Evolutionary conservation across 2,329 filamentous ascomycete genomes (phyloP).

Genomic region (Aquanectria penicillioides): DNA sequence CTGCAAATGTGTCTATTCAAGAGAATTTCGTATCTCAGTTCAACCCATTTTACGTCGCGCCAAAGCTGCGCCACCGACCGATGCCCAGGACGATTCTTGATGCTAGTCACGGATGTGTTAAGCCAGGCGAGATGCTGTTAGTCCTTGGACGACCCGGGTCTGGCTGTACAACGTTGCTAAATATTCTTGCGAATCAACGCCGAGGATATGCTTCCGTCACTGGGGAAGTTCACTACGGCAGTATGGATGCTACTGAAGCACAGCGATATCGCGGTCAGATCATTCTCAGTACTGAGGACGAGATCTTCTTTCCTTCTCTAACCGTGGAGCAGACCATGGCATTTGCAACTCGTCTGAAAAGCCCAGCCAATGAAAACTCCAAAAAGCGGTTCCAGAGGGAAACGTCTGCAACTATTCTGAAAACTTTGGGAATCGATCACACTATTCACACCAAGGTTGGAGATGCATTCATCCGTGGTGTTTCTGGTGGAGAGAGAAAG

Average conservation of each 20-base stretch:
- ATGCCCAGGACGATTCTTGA: constrained; percentile 73
- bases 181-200: constrained; percentile 72
- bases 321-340: constrained; percentile 76
- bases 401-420: constrained; percentile 62
- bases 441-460: constrained; percentile 73
- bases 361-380: constrained; percentile 55
- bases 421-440: constrained; percentile 66
- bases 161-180: constrained; percentile 77
- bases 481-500: constrained; percentile 75
- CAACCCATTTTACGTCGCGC: constrained; percentile 62
- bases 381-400: constrained; percentile 56
- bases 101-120: constrained; percentile 73
- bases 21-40: constrained; percentile 59
- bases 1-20: constrained; percentile 26
- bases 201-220: constrained; percentile 66
- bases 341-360: constrained; percentile 72
- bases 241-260: constrained; percentile 57
- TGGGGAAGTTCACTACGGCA: constrained; percentile 68
- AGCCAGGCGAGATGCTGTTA: constrained; percentile 77
- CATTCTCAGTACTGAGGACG: constrained; percentile 78
- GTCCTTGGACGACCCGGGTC: constrained; percentile 75
- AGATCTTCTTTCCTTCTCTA: constrained; percentile 70
- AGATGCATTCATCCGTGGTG: constrained; percentile 71
- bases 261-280: constrained; percentile 66
- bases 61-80: constrained; percentile 63